Evolutionary conservation across 129 eudicot genomes (phyloP), one percentile per base, ranked within the genome.

Genomic region (Centrapalus pauciflorus): DNA sequence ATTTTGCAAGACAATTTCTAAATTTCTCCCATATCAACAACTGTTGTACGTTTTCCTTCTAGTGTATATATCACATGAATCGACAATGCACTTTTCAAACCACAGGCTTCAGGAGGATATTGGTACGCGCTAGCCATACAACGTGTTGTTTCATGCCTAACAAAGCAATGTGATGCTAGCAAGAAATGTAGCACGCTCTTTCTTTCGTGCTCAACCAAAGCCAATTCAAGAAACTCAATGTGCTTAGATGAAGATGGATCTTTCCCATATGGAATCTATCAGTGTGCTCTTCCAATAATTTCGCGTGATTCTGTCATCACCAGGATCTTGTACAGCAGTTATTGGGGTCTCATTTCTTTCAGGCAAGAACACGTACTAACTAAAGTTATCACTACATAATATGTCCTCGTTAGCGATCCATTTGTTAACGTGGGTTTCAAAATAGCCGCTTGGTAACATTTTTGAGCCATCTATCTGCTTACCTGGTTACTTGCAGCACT

Each of bases 301-400:
- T 67, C 77, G 2, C 51, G 28, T 10, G 72, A 74, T 67, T 75
- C 86, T 23, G 38, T 70, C 29, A 16, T 20, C 16, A 32, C 73
- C 11, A 80, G 68, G 72, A 63, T 82, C 58, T 70, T 82, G 13
- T 86, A 80, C 66, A 70, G 85, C 65, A 67, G 55, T 27, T 64
- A 78, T 4, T 86, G 93, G 88, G 93, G 88, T 28, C 50, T 82
- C 11, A 69, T 73, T 59, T 49, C 78, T 52, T 55, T 82, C 29
- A 85, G 91, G 87, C 81, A 84, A 67, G 38, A 25, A 61, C 34
- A 67, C 52, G 54, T 69, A 20, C 35, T 24, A 14, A 20, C 35
- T 24, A 14, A 66, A 20, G 5, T 59, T 16, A 30, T 12, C 43
- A 26, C 7, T 1, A 43, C 30, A 19, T 34, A 35, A 8, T 4